phyloP scores from a whole-genome alignment of 441 rosid species.

The Populus hybrid region DNA sequence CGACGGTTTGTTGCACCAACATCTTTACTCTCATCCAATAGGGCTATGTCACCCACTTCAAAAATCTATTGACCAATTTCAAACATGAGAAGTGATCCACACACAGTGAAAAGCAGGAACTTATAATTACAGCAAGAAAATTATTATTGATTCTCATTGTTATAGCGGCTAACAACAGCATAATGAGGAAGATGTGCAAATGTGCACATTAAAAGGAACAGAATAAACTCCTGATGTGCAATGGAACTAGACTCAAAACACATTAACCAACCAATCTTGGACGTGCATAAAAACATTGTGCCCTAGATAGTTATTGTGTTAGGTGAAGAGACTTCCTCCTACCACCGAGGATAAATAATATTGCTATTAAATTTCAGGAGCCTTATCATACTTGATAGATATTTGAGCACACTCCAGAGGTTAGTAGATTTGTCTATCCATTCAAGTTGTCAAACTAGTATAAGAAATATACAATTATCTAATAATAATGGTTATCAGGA shows the following conservation, averaged over 20 bases:
- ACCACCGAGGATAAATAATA: background rate
- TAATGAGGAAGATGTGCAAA: background rate
- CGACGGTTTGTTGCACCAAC: slow-evolving; percentile 83
- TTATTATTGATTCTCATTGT: background rate
- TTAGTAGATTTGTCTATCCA: background rate
- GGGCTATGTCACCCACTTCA: slow-evolving; percentile 73
- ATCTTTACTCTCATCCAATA: slow-evolving; percentile 61
- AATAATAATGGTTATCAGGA: background rate
- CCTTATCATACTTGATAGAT: background rate
- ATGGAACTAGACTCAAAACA: no score
- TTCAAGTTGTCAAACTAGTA: background rate
- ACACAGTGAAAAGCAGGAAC: background rate
- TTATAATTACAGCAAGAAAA: background rate
- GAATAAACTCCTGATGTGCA: background rate
- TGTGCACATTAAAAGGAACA: background rate
- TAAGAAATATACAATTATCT: background rate
- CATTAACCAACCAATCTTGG: background rate
- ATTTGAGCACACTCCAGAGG: background rate
- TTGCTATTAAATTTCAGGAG: background rate
- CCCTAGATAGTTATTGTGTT: no score
- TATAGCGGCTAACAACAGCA: background rate
- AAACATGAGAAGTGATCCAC: background rate
- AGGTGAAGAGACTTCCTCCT: background rate
- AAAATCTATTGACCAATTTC: slow-evolving; percentile 47
- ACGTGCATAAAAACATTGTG: no score